Percentiles rank a stretch among this genome's conserved stretches.
phyloP scores from a whole-genome alignment of 176 grass and related monocot genomes.

The Bonia amplexicaulis region DNA sequence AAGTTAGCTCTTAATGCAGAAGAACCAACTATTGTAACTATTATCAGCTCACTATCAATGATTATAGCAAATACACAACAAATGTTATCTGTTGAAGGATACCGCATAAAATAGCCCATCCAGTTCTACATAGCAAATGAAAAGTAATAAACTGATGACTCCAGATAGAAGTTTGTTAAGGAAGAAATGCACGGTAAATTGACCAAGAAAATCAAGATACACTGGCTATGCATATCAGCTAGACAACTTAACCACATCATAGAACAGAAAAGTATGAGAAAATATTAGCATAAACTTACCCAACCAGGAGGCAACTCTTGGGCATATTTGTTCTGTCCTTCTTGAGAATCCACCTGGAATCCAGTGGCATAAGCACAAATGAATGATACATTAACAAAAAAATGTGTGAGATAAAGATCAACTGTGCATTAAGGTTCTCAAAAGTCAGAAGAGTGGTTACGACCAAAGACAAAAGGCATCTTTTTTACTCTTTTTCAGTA shows the following conservation, averaged over 20 bases:
- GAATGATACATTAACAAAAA: background rate
- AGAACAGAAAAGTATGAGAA: background rate
- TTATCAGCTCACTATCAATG: background rate
- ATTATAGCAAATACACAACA: background rate
- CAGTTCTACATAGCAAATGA: background rate
- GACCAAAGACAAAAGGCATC: background rate
- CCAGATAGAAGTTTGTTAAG: background rate
- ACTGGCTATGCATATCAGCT: background rate
- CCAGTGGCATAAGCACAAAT: background rate
- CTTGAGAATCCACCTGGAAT: conserved; percentile 50
- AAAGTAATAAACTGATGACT: background rate
- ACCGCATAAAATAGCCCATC: background rate
- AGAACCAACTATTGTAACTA: background rate
- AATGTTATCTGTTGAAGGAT: background rate
- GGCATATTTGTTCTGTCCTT: conserved; percentile 20
- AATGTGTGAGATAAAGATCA: conserved; percentile 9
- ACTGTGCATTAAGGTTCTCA: background rate
- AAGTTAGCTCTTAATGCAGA: background rate
- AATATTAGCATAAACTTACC: conserved; percentile 50
- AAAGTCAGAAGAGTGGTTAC: conserved; percentile 1
- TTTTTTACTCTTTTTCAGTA: background rate
- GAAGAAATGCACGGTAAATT: conserved; percentile 13
- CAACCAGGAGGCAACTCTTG: conserved; percentile 63
- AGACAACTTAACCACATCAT: background rate
- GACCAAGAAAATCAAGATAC: conserved; percentile 4